Evolutionary conservation across 2,329 filamentous ascomycete species (phyloP), one percentile per base, ranked within the genome.

Genomic region (Dothideomycetes sp.): DNA sequence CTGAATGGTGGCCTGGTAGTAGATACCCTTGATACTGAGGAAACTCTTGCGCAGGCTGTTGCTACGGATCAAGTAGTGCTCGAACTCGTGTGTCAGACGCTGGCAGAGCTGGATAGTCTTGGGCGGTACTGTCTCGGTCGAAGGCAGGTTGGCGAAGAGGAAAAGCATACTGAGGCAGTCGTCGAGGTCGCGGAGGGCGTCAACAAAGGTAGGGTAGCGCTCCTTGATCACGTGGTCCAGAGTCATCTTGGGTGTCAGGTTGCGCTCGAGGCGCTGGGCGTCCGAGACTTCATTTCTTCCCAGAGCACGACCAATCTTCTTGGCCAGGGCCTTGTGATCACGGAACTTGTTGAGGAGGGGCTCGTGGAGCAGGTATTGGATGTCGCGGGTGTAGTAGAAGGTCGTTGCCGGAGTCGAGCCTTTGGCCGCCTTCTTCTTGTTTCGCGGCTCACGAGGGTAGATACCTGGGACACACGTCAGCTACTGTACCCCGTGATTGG

Each of bases 11-110:
- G 89, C 91, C 67, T 96, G 89, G 66, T 96, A 98, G 70, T 98
- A 98, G 56, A 98, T 96, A 47, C 91, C 91, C 73, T 98, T 98
- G 67, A 98, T 96, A 2, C 87, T 94, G 50, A 98, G 68, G 69
- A 98, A 98, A 0, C 88, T 94, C 69, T 95, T 96, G 57, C 85
- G 83, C 53, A 98, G 69, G 54, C 84, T 87, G 65, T 94, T 79
- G 29, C 89, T 93, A 33, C 81, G 76, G 58, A 98, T 98, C 48
- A 98, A 74, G 64, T 94, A 98, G 70, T 96, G 91, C 67, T 96
- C 84, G 64, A 98, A 98, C 67, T 98, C 91, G 62, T 89, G 80
- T 54, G 82, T 89, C 41, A 98, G 69, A 41, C 86, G 80, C 68
- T 96, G 88, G 70, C 91, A 98, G 49, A 87, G 82, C 39, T 87